Conservation (phyloP, 75 land plant genomes). For the Selaginella moellendorffii region DNA sequence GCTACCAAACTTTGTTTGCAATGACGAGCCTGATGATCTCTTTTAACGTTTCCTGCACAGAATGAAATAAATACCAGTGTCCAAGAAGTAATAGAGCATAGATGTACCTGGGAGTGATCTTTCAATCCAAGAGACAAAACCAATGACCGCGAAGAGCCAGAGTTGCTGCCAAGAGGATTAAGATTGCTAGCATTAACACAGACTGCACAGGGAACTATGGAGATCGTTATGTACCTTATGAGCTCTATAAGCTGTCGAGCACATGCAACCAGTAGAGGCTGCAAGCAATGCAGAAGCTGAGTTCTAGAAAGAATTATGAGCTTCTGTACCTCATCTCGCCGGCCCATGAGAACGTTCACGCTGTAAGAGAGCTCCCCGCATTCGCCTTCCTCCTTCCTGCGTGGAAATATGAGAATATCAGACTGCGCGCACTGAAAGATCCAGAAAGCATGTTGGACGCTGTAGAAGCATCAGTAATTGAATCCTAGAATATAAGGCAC, state of each 20-base stretch:
- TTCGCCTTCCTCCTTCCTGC: constrained; percentile 61
- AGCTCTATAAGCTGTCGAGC: constrained; percentile 70
- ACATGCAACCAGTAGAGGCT: constrained; percentile 69
- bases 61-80: neutral
- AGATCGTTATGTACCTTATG: constrained; percentile 37
- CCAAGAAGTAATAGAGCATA: neutral
- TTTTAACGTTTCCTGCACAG: constrained; percentile 46
- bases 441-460: too few species aligned
- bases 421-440: too few species aligned
- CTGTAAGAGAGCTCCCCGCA: constrained; percentile 39
- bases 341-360: constrained; percentile 60
- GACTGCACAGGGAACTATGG: neutral
- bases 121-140: constrained; percentile 68
- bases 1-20: constrained; percentile 43
- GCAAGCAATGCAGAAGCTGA: constrained; percentile 14
- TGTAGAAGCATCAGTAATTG: too few species aligned
- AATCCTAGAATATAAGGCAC: too few species aligned
- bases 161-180: constrained; percentile 28
- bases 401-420: neutral
- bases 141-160: constrained; percentile 48
- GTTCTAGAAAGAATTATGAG: neutral
- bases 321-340: constrained; percentile 56
- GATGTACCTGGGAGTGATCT: constrained; percentile 51
- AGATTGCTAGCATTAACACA: neutral
- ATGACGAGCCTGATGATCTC: constrained; percentile 33